A percentile compares a stretch with the other conserved stretches of the same genome.
These are phyloP conservation scores for Crithidia acanthocephali DNA, from an alignment of 208 protist species.

Conservation along the genomic window DNA sequence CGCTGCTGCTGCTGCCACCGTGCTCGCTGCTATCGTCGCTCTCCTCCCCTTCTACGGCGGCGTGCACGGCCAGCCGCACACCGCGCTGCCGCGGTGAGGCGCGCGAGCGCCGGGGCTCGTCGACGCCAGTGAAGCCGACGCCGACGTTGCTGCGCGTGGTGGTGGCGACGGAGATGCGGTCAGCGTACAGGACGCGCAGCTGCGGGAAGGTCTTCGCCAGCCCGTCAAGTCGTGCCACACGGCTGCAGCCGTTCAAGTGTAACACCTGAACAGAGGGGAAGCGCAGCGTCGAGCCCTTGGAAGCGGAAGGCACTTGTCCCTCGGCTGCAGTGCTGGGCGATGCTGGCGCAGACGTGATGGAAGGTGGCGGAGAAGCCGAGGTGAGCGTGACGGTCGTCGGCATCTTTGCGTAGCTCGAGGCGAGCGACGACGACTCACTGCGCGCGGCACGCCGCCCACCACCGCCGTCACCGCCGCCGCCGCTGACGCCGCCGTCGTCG, in stretches of 20 bases:
- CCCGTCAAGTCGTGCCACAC: conserved; percentile 36
- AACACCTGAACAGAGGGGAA: conserved; percentile 42
- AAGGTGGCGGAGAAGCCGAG: conserved; percentile 1
- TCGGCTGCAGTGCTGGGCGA: conserved; percentile 1
- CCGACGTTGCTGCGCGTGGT: conserved; percentile 8
- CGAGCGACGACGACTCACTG: conserved; percentile 5
- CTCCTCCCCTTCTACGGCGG: neutral
- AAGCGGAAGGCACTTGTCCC: conserved; percentile 20
- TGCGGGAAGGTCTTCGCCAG: conserved; percentile 24
- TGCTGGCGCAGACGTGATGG: neutral
- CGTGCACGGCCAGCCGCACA: conserved; percentile 9
- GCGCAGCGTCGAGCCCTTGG: neutral
- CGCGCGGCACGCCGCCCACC: conserved; percentile 5
- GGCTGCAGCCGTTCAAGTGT: conserved; percentile 51
- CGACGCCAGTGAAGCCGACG: conserved; percentile 16
- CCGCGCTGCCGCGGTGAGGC: conserved; percentile 12
- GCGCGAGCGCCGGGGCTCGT: conserved; percentile 10
- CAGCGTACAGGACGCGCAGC: conserved; percentile 32
- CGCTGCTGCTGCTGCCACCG: no score
- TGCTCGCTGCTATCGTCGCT: neutral
- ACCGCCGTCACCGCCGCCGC: neutral
- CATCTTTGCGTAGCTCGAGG: conserved; percentile 3
- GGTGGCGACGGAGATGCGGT: conserved; percentile 20
- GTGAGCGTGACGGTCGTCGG: neutral
- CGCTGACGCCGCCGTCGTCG: neutral